Base-by-base conservation (phyloP, 768 basidiomycete species). In the Cystoderma amianthinum region DNA sequence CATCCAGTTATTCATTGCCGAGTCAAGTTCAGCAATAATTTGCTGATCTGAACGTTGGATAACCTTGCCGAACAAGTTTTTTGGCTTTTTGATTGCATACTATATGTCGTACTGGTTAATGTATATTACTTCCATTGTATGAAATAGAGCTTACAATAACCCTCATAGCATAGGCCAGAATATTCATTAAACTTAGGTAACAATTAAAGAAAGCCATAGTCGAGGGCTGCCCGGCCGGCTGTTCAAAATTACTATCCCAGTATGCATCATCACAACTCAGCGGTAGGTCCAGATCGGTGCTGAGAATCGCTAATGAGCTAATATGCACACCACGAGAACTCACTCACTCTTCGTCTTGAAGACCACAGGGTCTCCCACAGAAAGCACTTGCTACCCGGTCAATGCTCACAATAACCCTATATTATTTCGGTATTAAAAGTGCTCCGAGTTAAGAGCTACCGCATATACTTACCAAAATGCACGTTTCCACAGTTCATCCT, bases 1-100 rank as follows among this genome's bases (percentile, higher is more conserved):
- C 37, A 83, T 71, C 87, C 87, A 90, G n/a, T 74, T 71, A 48
- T 89, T 87, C 52, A 90, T 61, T 2, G 78, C 75, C 3, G 82
- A 80, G 60, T 90, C 87, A 3, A 90, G 66, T 42, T 86, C 82
- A 5, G 76, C 72, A 3, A 90, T 78, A 16, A 80, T 70, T 28
- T 74, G 71, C 41, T 82, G 72, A 41, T 83, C 80, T 60, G 79
- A 79, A 33, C 74, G 44, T 49, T 62, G 41, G 0, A 69, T 67
- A 15, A 63, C 63, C 35, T 69, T 69, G 28, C 73, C 73, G 17
- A 76, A 60, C 3, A 68, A 50, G 17, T 68, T 58, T 45, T 74
- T 74, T 1, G 74, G 71, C 50, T 76, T 78, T 54, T 80, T 85
- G 50, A 82, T 79, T 10, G 85, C 74, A 56, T 89, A 91, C 85